Conservation (phyloP, 371 early-diverging fungal genomes). For the Coemansia sp. region DNA sequence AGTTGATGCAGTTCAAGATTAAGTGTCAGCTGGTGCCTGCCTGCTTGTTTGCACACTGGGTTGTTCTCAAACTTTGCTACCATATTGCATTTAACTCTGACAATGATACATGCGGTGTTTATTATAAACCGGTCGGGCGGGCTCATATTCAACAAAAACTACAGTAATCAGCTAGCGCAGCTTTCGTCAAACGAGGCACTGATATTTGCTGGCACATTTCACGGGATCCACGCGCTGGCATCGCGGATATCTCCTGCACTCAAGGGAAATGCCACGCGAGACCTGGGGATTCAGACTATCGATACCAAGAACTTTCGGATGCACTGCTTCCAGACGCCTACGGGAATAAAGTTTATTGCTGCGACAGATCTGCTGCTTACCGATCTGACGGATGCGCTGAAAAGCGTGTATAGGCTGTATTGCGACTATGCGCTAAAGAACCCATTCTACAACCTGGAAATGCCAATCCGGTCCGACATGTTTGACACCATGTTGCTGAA, state of each 20-base stretch:
- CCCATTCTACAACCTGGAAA: constrained; percentile 97
- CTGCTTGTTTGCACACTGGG: neutral
- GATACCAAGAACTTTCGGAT: constrained; percentile 89
- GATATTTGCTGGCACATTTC: constrained; percentile 95
- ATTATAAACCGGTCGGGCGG: constrained; percentile 98
- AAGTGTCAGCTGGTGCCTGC: neutral
- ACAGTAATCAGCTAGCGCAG: constrained; percentile 73
- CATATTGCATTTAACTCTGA: neutral
- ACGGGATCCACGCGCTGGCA: constrained; percentile 96
- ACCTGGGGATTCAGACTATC: constrained; percentile 81
- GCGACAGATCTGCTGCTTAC: constrained; percentile 76
- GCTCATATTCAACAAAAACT: constrained; percentile 91
- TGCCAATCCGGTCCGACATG: constrained; percentile 97
- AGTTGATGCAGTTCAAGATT: neutral
- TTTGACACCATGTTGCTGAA: constrained; percentile 83
- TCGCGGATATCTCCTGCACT: constrained; percentile 81
- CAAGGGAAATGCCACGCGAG: constrained; percentile 45
- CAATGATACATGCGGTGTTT: constrained; percentile 87
- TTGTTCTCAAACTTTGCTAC: neutral
- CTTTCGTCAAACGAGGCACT: constrained; percentile 93
- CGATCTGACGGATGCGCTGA: constrained; percentile 71
- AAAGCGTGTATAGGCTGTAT: constrained; percentile 84
- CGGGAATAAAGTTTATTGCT: constrained; percentile 94
- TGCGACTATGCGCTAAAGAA: constrained; percentile 98
- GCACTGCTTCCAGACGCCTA: constrained; percentile 90